These are phyloP conservation scores for Phytopythium helicoides DNA, from an alignment of 352 stramenopile genomes.

Conservation along the genomic window DNA sequence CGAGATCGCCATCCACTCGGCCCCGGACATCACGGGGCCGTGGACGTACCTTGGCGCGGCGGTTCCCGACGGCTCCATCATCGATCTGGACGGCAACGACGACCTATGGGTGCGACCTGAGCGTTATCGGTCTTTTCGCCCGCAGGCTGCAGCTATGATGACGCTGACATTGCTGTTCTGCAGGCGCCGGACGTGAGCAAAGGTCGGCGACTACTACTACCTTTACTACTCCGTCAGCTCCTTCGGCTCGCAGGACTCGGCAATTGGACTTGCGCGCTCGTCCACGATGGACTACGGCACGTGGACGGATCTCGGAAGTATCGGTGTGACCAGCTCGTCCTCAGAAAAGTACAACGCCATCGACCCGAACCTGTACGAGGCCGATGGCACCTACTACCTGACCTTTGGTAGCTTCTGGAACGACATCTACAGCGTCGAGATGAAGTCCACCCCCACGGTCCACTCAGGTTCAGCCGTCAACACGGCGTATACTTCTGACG, in stretches of 20 bases:
- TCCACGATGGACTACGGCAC: constrained; percentile 42
- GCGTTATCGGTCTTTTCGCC: no score
- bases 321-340: constrained; percentile 26
- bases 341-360: constrained; percentile 56
- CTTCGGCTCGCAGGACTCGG: constrained; percentile 42
- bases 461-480: no score
- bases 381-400: constrained; percentile 31
- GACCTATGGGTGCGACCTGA: constrained; percentile 51
- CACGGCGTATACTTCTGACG: constrained; percentile 25
- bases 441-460: constrained; percentile 13
- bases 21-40: constrained; percentile 32
- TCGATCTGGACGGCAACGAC: constrained; percentile 42
- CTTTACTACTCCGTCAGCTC: constrained; percentile 57
- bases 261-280: constrained; percentile 41
- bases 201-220: constrained; percentile 50
- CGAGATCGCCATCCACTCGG: constrained; percentile 49
- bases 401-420: constrained; percentile 51
- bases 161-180: no score
- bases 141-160: no score
- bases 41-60: constrained; percentile 44
- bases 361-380: constrained; percentile 40
- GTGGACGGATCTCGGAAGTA: constrained; percentile 32
- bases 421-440: constrained; percentile 24
- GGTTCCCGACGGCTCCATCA: constrained; percentile 34
- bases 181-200: constrained; percentile 43